These are phyloP conservation scores for Cymodocea nodosa DNA, from an alignment of 116 monocot species.

Conservation along the genomic window DNA sequence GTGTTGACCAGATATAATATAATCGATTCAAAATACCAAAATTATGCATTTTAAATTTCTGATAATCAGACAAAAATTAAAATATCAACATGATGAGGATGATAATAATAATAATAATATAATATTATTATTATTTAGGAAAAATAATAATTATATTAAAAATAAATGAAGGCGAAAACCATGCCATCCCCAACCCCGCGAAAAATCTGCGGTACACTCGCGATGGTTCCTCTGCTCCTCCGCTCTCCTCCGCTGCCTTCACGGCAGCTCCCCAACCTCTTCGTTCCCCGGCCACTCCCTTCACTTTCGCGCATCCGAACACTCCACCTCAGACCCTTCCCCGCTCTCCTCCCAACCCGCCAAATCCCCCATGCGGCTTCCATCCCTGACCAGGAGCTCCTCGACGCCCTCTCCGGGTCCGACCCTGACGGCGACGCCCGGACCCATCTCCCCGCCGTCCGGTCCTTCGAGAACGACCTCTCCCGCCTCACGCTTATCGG, in stretches of 20 bases:
- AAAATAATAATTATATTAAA: too few species aligned
- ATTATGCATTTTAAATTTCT: too few species aligned
- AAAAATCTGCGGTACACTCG: background rate
- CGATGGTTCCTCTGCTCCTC: background rate
- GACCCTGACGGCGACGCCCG: slow-evolving; percentile 6
- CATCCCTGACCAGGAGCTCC: slow-evolving; percentile 25
- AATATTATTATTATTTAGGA: too few species aligned
- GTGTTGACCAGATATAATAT: too few species aligned
- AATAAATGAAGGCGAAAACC: too few species aligned
- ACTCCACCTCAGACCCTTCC: background rate
- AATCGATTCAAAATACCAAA: too few species aligned
- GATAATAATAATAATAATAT: too few species aligned
- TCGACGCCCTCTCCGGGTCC: slow-evolving; percentile 14
- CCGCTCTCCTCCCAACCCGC: background rate
- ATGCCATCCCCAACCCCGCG: too few species aligned
- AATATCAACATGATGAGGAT: too few species aligned
- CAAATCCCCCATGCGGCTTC: slow-evolving; percentile 3
- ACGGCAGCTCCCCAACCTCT: background rate
- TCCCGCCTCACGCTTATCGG: slow-evolving; percentile 52
- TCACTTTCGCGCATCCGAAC: background rate
- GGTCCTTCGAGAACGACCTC: slow-evolving; percentile 60
- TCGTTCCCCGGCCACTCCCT: background rate
- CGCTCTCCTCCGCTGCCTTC: background rate
- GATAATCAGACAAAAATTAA: too few species aligned
- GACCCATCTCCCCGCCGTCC: slow-evolving; percentile 44